A percentile compares a stretch with the other conserved stretches of the same genome.
Conservation (phyloP, 257 asterid species). For the Datura wrightii region DNA sequence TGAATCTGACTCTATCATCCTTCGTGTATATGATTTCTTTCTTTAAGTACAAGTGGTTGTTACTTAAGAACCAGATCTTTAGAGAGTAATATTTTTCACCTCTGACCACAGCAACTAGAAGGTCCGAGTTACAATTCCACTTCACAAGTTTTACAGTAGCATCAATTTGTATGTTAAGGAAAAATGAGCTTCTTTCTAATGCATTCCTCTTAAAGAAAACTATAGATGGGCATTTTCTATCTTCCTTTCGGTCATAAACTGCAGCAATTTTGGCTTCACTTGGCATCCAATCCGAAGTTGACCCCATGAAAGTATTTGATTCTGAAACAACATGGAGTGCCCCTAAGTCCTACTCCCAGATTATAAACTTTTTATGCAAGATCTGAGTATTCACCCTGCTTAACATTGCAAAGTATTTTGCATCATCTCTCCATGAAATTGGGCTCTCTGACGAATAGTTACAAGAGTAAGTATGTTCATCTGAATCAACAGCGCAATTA, state of each 20-base stretch:
- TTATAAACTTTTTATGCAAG: slow-evolving; percentile 70
- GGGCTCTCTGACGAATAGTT: slow-evolving; percentile 57
- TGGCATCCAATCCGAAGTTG: slow-evolving; percentile 82
- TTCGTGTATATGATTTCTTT: slow-evolving; percentile 78
- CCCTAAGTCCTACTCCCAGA: slow-evolving; percentile 97
- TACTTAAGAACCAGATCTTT: slow-evolving; percentile 83
- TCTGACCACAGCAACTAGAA: slow-evolving; percentile 82
- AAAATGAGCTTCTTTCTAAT: slow-evolving; percentile 83
- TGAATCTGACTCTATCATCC: slow-evolving; percentile 66
- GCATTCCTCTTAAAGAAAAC: slow-evolving; percentile 91
- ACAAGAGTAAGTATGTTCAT: slow-evolving; percentile 56
- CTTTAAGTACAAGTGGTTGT: slow-evolving; percentile 92
- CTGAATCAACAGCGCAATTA: slow-evolving; percentile 44
- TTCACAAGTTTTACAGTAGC: slow-evolving; percentile 67
- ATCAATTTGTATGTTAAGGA: slow-evolving; percentile 57
- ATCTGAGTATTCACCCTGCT: slow-evolving; percentile 61
- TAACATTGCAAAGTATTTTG: slow-evolving; percentile 79
- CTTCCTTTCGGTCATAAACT: slow-evolving; percentile 59
- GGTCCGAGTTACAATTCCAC: slow-evolving; percentile 92
- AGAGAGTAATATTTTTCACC: slow-evolving; percentile 67
- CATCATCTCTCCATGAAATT: slow-evolving; percentile 94
- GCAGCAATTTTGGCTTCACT: slow-evolving; percentile 86
- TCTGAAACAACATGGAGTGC: slow-evolving; percentile 80
- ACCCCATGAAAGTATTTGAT: slow-evolving; percentile 73
- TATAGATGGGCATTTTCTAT: slow-evolving; percentile 64